phyloP scores from a whole-genome alignment of 257 asterid species.

The Scutellaria minor region DNA sequence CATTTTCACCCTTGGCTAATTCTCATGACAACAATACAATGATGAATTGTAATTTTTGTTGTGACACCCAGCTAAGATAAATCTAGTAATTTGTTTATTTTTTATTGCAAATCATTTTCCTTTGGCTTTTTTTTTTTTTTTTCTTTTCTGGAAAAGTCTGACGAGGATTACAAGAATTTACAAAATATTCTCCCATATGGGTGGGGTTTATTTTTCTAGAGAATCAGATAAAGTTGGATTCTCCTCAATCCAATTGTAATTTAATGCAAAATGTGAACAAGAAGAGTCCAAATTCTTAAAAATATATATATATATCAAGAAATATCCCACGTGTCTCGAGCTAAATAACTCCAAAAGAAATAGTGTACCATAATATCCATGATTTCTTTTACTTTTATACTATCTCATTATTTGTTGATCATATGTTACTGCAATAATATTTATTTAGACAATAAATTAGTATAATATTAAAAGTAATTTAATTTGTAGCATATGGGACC shows the following conservation, averaged over 20 bases:
- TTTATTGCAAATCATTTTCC: background rate
- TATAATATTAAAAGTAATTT: too few species aligned
- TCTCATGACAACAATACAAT: slow-evolving; percentile 13
- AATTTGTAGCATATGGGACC: slow-evolving; percentile 4
- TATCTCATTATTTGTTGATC: too few species aligned
- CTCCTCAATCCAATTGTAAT: slow-evolving; percentile 50
- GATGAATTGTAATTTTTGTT: slow-evolving; percentile 22
- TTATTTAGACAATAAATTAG: too few species aligned
- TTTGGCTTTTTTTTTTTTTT: slow-evolving; percentile 5
- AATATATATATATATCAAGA: background rate
- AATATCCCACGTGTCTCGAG: background rate
- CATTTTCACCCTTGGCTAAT: background rate
- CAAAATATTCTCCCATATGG: slow-evolving; percentile 40
- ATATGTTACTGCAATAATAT: too few species aligned
- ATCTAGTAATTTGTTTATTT: background rate
- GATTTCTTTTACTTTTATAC: too few species aligned
- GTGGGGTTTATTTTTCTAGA: slow-evolving; percentile 38
- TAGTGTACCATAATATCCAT: too few species aligned
- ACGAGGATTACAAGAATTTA: slow-evolving; percentile 33
- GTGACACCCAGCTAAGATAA: slow-evolving; percentile 29
- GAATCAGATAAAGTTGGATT: slow-evolving; percentile 55
- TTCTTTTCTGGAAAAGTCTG: slow-evolving; percentile 30
- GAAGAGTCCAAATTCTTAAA: background rate
- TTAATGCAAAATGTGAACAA: slow-evolving; percentile 20
- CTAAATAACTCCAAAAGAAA: background rate